Evolutionary conservation across 345 rosid genomes (phyloP).

Genomic region (Euphorbia pulcherrima): DNA sequence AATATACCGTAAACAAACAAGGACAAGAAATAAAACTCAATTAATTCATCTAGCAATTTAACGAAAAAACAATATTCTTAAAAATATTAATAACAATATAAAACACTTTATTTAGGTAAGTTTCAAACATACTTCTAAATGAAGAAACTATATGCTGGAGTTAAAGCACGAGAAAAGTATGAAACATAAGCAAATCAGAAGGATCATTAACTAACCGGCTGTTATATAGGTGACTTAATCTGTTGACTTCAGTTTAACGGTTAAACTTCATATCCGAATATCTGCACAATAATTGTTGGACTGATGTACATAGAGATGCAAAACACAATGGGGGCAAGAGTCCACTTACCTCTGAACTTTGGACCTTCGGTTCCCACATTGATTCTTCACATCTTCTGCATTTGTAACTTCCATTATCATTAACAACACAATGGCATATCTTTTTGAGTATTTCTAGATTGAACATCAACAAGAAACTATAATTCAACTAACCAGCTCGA

Average conservation of each 20-base stretch:
- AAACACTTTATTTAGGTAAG: not conserved
- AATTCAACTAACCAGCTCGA: not conserved
- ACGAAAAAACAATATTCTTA: not conserved
- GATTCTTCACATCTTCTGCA: conserved; percentile 3
- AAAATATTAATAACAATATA: not conserved
- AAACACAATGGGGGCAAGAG: not conserved
- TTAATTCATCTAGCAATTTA: not conserved
- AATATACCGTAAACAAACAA: not conserved
- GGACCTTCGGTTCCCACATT: not conserved
- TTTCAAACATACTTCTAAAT: not conserved
- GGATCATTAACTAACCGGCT: conserved; percentile 7
- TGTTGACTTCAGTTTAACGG: not conserved
- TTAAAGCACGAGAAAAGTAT: not conserved
- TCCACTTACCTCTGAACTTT: conserved; percentile 12
- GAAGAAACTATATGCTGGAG: not conserved
- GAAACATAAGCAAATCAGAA: conserved; percentile 1
- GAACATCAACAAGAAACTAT: not conserved
- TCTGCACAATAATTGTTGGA: not conserved
- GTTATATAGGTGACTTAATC: not conserved
- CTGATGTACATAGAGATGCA: not conserved
- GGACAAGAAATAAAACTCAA: not conserved
- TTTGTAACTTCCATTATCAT: not conserved
- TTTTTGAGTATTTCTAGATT: not conserved
- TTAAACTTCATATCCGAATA: conserved; percentile 10
- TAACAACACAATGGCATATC: not conserved